Evolutionary conservation across 345 rosid genomes (phyloP), one percentile per base, ranked within the genome.

Genomic region (Abelmoschus esculentus): DNA sequence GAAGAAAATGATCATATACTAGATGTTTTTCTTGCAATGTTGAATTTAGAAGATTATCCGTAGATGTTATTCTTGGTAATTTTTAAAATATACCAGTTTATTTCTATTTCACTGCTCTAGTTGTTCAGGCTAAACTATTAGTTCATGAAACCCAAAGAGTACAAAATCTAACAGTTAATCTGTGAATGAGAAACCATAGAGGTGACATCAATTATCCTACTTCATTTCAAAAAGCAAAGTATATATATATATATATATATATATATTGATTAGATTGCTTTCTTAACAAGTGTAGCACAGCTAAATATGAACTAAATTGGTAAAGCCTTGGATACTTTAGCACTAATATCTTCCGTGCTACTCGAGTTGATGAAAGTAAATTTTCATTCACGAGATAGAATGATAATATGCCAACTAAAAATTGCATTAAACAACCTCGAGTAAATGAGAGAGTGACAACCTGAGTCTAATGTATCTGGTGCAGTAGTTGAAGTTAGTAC

Each of bases 391-490:
- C 29, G 29, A 15, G 15, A 11, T n/a, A 42, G 11, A 22, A 9
- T 53, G 32, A 19, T 13, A 4, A 17, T 34, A 34, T 28, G 11
- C 34, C 26, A 10, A 31, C 38, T 60, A 31, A 18, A 44, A 44
- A 66, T 18, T 5, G 32, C 40, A 26, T 47, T 52, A 61, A 29
- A 54, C 4, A 61, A 57, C 40, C 52, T 44, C 36, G 63, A 67
- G 64, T 70, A 59, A 28, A 62, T 40, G 67, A 60, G 65, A 49
- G 50, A 73, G 46, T 19, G 42, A 61, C 66, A 74, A 85, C 93
- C 87, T 78, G 88, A 49, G 67, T 67, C 57, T 63, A 74, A 72
- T 61, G 85, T 70, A 68, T 70, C n/a, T 4, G 83, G 70, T 49
- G 86, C 57, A 59, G 74, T 72, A 59, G 82, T 19, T 54, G 58